Evolutionary conservation across 2,329 filamentous ascomycete genomes (phyloP).

Genomic region (Colletotrichum sp.): DNA sequence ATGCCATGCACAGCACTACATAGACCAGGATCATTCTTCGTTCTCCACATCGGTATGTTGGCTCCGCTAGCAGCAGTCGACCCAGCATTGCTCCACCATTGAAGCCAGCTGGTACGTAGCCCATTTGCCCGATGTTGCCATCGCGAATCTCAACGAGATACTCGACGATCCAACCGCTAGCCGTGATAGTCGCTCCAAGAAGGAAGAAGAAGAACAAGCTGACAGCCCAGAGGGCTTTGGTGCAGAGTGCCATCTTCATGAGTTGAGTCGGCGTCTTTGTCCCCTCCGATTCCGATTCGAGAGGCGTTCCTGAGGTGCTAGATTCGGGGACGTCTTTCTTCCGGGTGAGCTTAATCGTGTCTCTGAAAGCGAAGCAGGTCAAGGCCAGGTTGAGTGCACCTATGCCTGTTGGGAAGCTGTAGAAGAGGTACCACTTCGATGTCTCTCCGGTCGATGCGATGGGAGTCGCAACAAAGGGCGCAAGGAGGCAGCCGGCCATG

Average conservation of each 20-base stretch:
- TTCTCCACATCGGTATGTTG: slow-evolving; percentile 63
- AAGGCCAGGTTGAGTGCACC: slow-evolving; percentile 54
- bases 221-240: slow-evolving; percentile 59
- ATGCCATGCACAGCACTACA: slow-evolving; percentile 50
- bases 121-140: slow-evolving; percentile 60
- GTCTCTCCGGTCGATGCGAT: slow-evolving; percentile 45
- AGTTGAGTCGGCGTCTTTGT: slow-evolving; percentile 41
- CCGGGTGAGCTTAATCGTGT: slow-evolving; percentile 39
- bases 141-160: slow-evolving; percentile 66
- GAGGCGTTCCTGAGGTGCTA: slow-evolving; percentile 25
- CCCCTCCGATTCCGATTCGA: background rate
- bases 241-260: slow-evolving; percentile 48
- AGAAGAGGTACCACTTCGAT: slow-evolving; percentile 60
- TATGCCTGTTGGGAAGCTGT: slow-evolving; percentile 58
- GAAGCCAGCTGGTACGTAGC: slow-evolving; percentile 66
- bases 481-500: slow-evolving; percentile 59
- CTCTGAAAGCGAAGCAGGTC: slow-evolving; percentile 54
- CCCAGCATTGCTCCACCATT: slow-evolving; percentile 64
- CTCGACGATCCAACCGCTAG: slow-evolving; percentile 68
- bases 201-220: slow-evolving; percentile 70
- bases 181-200: slow-evolving; percentile 60
- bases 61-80: slow-evolving; percentile 61
- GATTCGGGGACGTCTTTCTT: background rate
- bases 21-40: slow-evolving; percentile 62
- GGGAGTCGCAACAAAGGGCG: slow-evolving; percentile 58